Base-by-base conservation (phyloP, 257 asterid genomes). In the Nicotiana knightiana region DNA sequence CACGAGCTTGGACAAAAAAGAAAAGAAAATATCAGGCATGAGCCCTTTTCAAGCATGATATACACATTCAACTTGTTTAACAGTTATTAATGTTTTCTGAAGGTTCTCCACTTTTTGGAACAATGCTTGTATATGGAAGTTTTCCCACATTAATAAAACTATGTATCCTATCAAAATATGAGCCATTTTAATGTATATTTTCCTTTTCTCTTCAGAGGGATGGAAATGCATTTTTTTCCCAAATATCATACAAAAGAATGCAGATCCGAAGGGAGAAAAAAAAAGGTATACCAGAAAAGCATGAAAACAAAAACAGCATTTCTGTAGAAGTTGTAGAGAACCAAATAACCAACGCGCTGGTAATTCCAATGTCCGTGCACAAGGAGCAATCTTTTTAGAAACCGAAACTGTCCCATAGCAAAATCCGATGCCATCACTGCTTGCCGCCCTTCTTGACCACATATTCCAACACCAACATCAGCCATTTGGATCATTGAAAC, bases 401-500 rank as follows among this genome's bases (percentile, higher is more conserved):
- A 96, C 81, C 91, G 90, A 79, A 94, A 94, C 85, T 96, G 98
- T 76, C 99, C 99, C 98, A 96, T 94, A 35, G 99, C 98, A 90
- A 94, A 96, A 89, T 96, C 99, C 33, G 99, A 91, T 33, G 99
- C 99, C 99, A 96, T 96, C 87, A 96, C 99, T 61, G 98, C 99
- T 90, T 96, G 99, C 81, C 98, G 97, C 88, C 99, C 99, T 90
- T 96, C 99, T 87, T 92, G 98, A 84, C 99, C 99, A 89, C 98
- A 93, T 84, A 96, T 91, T 82, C 99, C 99, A 85, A 96, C 98
- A 85, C 99, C 99, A 90, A 96, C 98, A 90, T 96, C 99, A 67
- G 99, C 98, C 98, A 96, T 96, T 94, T 96, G 99, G 86, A 96
- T 96, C 99, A 96, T 96, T 80, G 99, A 96, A 87, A 96, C 98